Evolutionary conservation across 257 asterid species (phyloP), one percentile per base, ranked within the genome.

Genomic region (Avicennia marina): DNA sequence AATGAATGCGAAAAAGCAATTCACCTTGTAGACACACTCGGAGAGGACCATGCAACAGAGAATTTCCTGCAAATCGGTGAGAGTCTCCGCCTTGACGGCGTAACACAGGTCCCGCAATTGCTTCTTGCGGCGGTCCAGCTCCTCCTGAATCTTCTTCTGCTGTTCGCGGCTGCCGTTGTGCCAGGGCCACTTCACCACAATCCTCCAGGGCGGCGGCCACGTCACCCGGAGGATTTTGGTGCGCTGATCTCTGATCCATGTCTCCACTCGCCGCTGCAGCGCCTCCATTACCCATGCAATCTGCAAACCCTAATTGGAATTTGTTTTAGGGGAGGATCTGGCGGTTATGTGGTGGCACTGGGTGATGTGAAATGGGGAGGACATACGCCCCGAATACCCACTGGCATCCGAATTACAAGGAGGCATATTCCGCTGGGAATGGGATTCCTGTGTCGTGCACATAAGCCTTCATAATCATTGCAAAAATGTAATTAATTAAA

Each of bases 41-140:
- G 98, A 80, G 53, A 91, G 91, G 66, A 91, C 97, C 98, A 91
- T 91, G 85, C 95, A 88, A 68, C 97, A 91, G 44, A 91, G 65
- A 49, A 91, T 88, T 25, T 91, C 95, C 80, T 88, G 98, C 89
- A 91, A 83, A 75, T 91, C 98, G 32, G 89, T 33, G 5, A 85
- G 55, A 15, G 96, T 80, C 48, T 91, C 98, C 0, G 95, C 95
- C 76, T 91, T 83, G 72, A 83, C 73, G 50, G 98, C 96, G 53
- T 11, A 58, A 56, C 97, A 85, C 25, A 91, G 79, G 54, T 85
- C 89, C 58, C 75, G 81, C 60, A 88, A 72, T 60, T 83, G 95
- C 82, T 85, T 87, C 79, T 91, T 85, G 49, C 85, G 77, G 62
- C 81, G 56, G 46, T 75, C 93, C 38, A 73, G 69, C 78, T 88